A percentile compares a stretch with the other conserved stretches of the same genome.
Conservation (phyloP, 345 rosid genomes). For the Euphorbia peplus region DNA sequence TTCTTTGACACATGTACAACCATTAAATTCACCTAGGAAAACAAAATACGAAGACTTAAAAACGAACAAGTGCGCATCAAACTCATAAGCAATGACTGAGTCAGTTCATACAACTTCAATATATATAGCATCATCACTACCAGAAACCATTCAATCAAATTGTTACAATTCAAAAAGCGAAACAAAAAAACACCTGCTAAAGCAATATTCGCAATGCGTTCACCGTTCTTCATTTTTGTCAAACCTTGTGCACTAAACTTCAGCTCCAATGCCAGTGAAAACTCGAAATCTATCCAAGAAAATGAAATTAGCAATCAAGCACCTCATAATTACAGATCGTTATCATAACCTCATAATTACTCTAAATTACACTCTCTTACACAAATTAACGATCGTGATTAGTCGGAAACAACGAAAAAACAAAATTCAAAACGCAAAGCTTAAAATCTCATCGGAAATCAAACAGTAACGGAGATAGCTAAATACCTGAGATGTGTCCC, state of each 20-base stretch:
- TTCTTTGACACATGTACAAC: not conserved
- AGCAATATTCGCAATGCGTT: constrained; percentile 69
- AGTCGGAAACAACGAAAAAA: not conserved
- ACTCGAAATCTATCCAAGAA: not conserved
- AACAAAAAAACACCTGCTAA: constrained; percentile 57
- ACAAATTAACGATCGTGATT: not conserved
- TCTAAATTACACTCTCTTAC: not conserved
- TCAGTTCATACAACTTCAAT: not conserved
- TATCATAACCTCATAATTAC: not conserved
- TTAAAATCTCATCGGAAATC: constrained; percentile 5
- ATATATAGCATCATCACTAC: not conserved
- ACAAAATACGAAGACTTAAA: not conserved
- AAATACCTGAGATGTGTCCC: constrained; percentile 6
- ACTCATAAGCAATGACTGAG: not conserved
- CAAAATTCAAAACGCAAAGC: constrained; percentile 1
- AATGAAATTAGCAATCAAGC: not conserved
- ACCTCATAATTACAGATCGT: no score
- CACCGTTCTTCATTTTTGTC: constrained; percentile 63
- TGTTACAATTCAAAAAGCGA: not conserved
- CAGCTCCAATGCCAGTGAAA: not conserved
- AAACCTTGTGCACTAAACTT: not conserved
- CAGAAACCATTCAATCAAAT: not conserved
- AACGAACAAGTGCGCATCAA: not conserved
- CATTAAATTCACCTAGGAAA: not conserved
- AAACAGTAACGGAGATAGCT: constrained; percentile 10